Base-by-base conservation (phyloP, 345 rosid genomes). In the Clausena lansium region DNA sequence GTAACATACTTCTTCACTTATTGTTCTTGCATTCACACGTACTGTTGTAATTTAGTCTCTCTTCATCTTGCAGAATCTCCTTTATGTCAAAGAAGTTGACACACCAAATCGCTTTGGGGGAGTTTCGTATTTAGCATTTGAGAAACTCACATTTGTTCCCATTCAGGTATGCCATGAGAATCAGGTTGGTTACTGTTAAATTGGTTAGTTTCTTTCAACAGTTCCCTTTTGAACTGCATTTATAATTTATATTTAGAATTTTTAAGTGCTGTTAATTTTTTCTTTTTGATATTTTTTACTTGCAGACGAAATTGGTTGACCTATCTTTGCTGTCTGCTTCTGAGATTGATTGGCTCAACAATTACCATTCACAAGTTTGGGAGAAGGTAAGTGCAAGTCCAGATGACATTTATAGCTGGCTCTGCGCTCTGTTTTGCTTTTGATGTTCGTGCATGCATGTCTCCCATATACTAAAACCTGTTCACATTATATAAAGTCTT, bases 101-200 rank as follows among this genome's bases (percentile, higher is more conserved):
- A 93, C 98, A 10, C 93, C 96, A 0, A 90, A 95, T 76, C 90
- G 88, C 55, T 95, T 89, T 74, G 98, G 99, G 74, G 99, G 98
- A 76, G 74, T 78, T 35, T 86, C 82, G 39, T 95, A 93, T 83
- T 84, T 95, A 60, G 96, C 95, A 83, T 95, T 95, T 52, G 97
- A 93, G 78, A 95, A 90, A 78, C 91, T 95, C 81, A 93, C 98
- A 2, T 93, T 92, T 63, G 83, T 92, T 68, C 98, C 98, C 66
- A 93, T 95, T 81, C 99, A 93, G 98, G 99, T 92, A 84, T 25
- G 47, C 67, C 9, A 11, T 33, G 33, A 52, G 38, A 63, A 30
- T 63, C 67, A 6, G 11, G 17, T 17, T 6, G n/a, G 7, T 7
- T 2, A 30, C 22, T 63, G 38, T 32, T 63, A 63, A 45, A 45